Evolutionary conservation across 2,329 filamentous ascomycete genomes (phyloP).

Genomic region (Hirsutella rhossiliensis): DNA sequence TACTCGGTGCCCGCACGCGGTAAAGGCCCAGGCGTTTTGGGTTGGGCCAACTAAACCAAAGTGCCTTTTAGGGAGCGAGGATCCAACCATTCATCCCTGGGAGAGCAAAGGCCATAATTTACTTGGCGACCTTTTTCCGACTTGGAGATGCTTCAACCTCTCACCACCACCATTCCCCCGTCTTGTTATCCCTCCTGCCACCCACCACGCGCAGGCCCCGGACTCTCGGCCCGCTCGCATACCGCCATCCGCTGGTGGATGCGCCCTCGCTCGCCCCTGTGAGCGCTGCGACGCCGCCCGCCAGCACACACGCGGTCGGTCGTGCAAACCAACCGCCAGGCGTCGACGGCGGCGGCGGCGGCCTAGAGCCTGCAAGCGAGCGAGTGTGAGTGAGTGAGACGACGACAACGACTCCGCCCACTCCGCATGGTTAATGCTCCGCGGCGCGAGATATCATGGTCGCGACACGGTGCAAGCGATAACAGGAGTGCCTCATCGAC

Average conservation of each 20-base stretch:
- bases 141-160: neutral
- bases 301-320: constrained; percentile 11
- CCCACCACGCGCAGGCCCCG: neutral
- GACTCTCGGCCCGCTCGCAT: neutral
- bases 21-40: neutral
- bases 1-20: neutral
- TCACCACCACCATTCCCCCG: neutral
- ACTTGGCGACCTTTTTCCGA: neutral
- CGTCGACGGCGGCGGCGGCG: neutral
- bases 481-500: constrained; percentile 33
- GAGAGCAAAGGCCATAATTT: neutral
- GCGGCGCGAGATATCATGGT: constrained; percentile 41
- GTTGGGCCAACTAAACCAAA: neutral
- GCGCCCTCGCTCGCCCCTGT: neutral
- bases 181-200: neutral
- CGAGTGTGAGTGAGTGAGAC: neutral
- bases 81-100: neutral
- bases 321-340: constrained; percentile 11
- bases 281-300: neutral
- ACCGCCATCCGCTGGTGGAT: neutral
- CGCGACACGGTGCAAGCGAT: constrained; percentile 38
- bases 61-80: neutral
- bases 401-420: too few relatives aligned
- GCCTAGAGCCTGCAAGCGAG: too few relatives aligned
- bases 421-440: constrained; percentile 7